Percentiles rank a stretch among this genome's conserved stretches.
phyloP scores from a whole-genome alignment of 495 filamentous ascomycete genomes.

The Tetracladium setigerum region DNA sequence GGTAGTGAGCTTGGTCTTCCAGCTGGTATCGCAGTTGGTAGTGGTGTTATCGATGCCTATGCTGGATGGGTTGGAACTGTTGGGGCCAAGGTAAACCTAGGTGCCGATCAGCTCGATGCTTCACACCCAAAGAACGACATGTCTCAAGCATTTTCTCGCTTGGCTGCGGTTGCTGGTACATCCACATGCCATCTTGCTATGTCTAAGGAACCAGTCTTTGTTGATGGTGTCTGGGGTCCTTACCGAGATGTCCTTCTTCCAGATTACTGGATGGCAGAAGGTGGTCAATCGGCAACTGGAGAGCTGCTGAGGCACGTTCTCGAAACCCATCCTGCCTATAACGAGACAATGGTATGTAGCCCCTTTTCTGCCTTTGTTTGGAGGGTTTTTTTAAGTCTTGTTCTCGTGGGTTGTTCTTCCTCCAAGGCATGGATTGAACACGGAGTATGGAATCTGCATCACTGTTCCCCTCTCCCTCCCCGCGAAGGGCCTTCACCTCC shows the following conservation, averaged over 20 bases:
- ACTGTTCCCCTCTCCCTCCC: no score
- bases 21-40: slow-evolving; percentile 83
- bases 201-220: slow-evolving; percentile 85
- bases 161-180: slow-evolving; percentile 94
- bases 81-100: slow-evolving; percentile 81
- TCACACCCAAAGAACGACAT: slow-evolving; percentile 65
- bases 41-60: slow-evolving; percentile 96
- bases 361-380: no score
- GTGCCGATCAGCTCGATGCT: slow-evolving; percentile 48
- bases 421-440: no score
- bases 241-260: slow-evolving; percentile 91
- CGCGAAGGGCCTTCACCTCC: no score
- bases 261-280: slow-evolving; percentile 91
- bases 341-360: slow-evolving; percentile 61
- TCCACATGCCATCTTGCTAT: slow-evolving; percentile 96
- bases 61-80: slow-evolving; percentile 98
- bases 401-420: no score
- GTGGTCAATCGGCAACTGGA: slow-evolving; percentile 91
- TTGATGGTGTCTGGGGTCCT: slow-evolving; percentile 91
- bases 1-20: slow-evolving; percentile 78
- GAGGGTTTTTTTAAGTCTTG: no score
- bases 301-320: slow-evolving; percentile 90
- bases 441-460: no score
- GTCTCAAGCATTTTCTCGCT: slow-evolving; percentile 83
- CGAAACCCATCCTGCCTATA: slow-evolving; percentile 85